Conservation (phyloP, 352 stramenopile genomes). For the Pythium coloratum region DNA sequence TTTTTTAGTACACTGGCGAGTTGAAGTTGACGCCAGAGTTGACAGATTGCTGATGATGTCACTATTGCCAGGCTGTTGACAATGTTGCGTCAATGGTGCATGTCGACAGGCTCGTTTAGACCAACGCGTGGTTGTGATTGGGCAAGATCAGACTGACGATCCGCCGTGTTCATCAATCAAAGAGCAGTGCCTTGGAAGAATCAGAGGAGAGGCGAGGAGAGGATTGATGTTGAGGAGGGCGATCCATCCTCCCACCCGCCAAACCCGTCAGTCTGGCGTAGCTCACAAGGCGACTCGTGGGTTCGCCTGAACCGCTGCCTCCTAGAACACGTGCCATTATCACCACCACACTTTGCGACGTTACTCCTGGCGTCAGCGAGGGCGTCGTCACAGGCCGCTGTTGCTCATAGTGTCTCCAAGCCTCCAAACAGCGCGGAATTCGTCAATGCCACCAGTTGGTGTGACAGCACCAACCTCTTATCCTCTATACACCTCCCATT, state of each 20-base stretch:
- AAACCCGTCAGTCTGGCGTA: background rate
- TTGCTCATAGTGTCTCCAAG: background rate
- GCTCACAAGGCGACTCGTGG: background rate
- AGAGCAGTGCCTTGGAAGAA: background rate
- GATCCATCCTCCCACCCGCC: background rate
- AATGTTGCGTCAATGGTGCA: conserved; percentile 2
- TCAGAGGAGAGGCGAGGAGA: background rate
- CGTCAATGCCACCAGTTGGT: background rate
- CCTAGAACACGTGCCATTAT: background rate
- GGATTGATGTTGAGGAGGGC: background rate
- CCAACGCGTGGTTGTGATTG: background rate
- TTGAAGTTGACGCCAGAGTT: background rate
- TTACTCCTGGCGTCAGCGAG: background rate
- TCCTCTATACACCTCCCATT: background rate
- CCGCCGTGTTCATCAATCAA: background rate
- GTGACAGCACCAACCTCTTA: background rate
- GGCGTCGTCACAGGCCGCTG: background rate
- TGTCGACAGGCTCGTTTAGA: background rate
- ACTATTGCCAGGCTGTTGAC: background rate
- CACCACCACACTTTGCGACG: background rate
- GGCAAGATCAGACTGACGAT: background rate
- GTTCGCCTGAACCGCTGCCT: too few species aligned
- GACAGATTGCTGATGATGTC: background rate
- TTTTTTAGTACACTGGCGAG: background rate
- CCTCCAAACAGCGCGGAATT: background rate